Evolutionary conservation across 768 basidiomycete species (phyloP), one percentile per base, ranked within the genome.

Genomic region (Royoungia palumana): DNA sequence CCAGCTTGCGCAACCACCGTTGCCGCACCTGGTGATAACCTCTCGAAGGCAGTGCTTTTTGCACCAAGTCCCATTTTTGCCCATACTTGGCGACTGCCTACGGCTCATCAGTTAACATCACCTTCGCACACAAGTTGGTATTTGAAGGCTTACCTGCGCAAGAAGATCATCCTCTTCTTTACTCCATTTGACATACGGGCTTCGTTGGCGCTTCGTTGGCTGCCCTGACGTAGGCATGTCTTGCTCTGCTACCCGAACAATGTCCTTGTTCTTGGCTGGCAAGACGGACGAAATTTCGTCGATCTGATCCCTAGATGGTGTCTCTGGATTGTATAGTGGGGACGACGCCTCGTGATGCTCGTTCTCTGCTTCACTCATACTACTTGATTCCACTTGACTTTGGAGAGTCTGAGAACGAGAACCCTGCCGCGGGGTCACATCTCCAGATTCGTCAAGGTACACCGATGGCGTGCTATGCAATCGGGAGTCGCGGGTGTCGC

Each of bases 11-110:
- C 45, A 73, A 56, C 71, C 73, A 74, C n/a, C 72, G 61, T 44
- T 73, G 72, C 3, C 72, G 68, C 35, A 74, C 72, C 56, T 74
- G 72, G 44, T 74, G 72, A 43, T 73, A 73, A 2, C 72, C 70
- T 41, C 73, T 56, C 32, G 70, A 70, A 19, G 71, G 69, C 37
- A 74, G 49, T 8, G 68, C 68, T 40, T 71, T 72, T 59, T 72
- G 71, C 25, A 75, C 70, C 41, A 73, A 44, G 35, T 74, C 70
- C 70, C 70, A 65, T 49, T 68, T 61, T 47, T 72, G 70, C 25
- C 71, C 70, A 22, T 72, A 61, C 56, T 72, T 72, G 6, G 67
- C 62, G 3, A 72, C 71, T 5, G 71, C 71, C 70, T 72, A 35
- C 5, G 21, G 6, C 27, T 13, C 27, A 17, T n/a, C 17, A 1